Evolutionary conservation across 257 asterid genomes (phyloP).

Genomic region (Catharanthus roseus): DNA sequence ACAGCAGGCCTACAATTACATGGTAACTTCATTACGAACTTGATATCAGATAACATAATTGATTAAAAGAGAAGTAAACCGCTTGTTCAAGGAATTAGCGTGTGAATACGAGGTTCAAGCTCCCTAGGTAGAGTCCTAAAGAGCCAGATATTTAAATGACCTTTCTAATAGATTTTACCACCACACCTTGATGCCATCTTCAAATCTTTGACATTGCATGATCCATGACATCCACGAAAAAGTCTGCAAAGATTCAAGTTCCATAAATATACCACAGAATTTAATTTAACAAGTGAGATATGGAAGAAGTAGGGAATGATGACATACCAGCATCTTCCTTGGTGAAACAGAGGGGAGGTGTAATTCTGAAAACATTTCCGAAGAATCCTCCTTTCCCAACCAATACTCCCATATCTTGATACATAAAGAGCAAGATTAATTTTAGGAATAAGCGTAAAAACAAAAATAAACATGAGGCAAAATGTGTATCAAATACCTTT

Average conservation of each 20-base stretch:
- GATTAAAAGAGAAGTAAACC: neutral
- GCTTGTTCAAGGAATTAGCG: neutral
- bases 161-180: neutral
- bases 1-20: neutral
- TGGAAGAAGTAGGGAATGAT: neutral
- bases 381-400: conserved; percentile 68
- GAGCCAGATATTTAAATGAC: neutral
- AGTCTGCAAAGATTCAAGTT: conserved; percentile 20
- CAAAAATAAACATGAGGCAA: neutral
- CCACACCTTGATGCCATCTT: neutral
- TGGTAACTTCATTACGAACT: neutral
- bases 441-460: neutral
- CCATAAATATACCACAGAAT: neutral
- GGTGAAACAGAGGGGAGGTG: conserved; percentile 71
- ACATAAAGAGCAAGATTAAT: neutral
- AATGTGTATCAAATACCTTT: conserved; percentile 35
- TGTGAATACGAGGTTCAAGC: neutral
- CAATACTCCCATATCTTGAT: conserved; percentile 56
- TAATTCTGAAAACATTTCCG: conserved; percentile 70
- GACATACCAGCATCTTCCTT: conserved; percentile 56
- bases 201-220: conserved; percentile 31
- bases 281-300: neutral
- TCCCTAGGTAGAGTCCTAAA: neutral
- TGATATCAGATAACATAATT: neutral
- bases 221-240: conserved; percentile 36